Conservation (phyloP, 2,329 filamentous ascomycete genomes). For the Fusarium coicis region DNA sequence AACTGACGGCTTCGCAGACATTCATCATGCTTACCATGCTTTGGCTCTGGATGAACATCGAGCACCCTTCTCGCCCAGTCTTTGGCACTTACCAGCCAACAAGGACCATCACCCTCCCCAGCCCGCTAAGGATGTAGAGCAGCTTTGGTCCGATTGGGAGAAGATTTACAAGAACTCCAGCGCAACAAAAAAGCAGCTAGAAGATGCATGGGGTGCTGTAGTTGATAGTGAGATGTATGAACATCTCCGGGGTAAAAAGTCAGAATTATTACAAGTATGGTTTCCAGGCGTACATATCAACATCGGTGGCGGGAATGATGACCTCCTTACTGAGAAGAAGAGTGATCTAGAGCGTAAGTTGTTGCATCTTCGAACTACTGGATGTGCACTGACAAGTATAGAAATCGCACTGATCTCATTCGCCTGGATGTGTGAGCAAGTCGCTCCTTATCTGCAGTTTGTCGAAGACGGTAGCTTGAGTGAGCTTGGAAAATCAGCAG, state of each 20-base stretch:
- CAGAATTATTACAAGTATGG: slow-evolving; percentile 42
- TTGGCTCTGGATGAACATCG: slow-evolving; percentile 65
- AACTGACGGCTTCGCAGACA: slow-evolving; percentile 37
- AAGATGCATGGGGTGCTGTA: slow-evolving; percentile 27
- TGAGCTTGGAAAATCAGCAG: slow-evolving; percentile 24
- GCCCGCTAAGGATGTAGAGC: slow-evolving; percentile 9
- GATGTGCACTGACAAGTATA: slow-evolving; percentile 6
- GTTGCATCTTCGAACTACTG: not conserved
- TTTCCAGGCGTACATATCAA: slow-evolving; percentile 45
- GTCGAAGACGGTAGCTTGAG: slow-evolving; percentile 15
- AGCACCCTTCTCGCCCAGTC: slow-evolving; percentile 43
- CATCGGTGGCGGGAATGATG: slow-evolving; percentile 39
- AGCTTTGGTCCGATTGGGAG: slow-evolving; percentile 28
- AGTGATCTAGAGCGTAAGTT: slow-evolving; percentile 41
- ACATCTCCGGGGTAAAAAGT: slow-evolving; percentile 15
- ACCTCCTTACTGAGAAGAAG: slow-evolving; percentile 35
- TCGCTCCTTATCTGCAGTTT: slow-evolving; percentile 32
- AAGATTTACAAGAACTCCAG: slow-evolving; percentile 7
- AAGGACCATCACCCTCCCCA: slow-evolving; percentile 1
- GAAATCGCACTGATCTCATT: slow-evolving; percentile 43
- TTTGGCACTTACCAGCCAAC: slow-evolving; percentile 44
- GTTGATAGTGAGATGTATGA: slow-evolving; percentile 37
- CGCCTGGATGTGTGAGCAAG: slow-evolving; percentile 44
- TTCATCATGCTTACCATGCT: slow-evolving; percentile 66
- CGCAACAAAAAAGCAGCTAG: slow-evolving; percentile 12